A percentile compares a stretch with the other conserved stretches of the same genome.
phyloP scores from a whole-genome alignment of 164 flowering plant species.

The Kalanchoe fedtschenkoi region DNA sequence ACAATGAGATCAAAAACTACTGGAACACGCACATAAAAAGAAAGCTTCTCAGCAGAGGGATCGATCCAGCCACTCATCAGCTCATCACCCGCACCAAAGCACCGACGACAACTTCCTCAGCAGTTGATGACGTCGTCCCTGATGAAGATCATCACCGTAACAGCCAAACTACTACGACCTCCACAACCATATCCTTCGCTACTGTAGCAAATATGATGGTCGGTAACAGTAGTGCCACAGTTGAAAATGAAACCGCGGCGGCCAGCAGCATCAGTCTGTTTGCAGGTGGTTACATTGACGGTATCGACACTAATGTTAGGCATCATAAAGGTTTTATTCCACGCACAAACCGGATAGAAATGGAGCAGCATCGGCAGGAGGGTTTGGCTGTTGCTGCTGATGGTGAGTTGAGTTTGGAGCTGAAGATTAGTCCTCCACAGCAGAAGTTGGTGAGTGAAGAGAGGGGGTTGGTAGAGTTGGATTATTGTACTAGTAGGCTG shows the following conservation, averaged over 20 bases:
- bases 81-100: neutral
- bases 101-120: neutral
- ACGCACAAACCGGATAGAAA: neutral
- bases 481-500: neutral
- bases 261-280: neutral
- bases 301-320: neutral
- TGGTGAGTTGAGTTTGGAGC: slow-evolving; percentile 1
- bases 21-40: slow-evolving; percentile 3
- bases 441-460: neutral
- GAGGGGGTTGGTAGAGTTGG: slow-evolving; percentile 5
- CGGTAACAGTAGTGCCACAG: neutral
- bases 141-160: neutral
- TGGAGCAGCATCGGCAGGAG: neutral
- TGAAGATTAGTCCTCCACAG: slow-evolving; percentile 1
- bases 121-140: neutral
- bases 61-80: slow-evolving; percentile 1
- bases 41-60: neutral
- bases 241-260: neutral
- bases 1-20: slow-evolving; percentile 2
- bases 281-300: neutral
- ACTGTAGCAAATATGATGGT: neutral
- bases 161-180: neutral
- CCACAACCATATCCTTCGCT: neutral
- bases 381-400: neutral
- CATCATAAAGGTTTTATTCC: too few species aligned